Evolutionary conservation across 306 rosid genomes (phyloP).

Genomic region (Prunus padus): DNA sequence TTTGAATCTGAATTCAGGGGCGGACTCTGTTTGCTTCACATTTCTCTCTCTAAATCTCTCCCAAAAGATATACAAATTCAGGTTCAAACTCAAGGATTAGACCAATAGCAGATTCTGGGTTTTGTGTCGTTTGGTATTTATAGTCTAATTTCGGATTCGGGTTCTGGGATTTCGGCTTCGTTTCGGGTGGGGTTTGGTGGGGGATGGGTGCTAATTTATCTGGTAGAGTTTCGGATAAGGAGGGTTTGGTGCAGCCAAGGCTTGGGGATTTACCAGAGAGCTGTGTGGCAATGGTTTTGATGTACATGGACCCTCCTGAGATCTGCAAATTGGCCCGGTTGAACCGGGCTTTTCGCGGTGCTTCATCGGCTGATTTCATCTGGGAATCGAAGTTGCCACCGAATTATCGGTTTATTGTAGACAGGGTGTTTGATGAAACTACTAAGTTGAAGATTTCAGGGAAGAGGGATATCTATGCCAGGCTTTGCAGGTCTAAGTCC

Average conservation of each 20-base stretch:
- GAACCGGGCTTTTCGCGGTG: conserved; percentile 67
- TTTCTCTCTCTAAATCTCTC: conserved; percentile 48
- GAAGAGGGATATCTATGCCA: conserved; percentile 67
- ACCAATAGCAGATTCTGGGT: conserved; percentile 24
- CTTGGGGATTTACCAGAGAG: conserved; percentile 85
- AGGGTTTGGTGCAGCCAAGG: conserved; percentile 36
- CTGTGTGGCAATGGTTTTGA: conserved; percentile 69
- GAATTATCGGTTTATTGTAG: conserved; percentile 57
- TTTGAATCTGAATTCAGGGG: conserved; percentile 28
- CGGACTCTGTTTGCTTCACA: conserved; percentile 16
- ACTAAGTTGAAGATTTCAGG: conserved; percentile 28
- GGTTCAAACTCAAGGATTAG: conserved; percentile 54
- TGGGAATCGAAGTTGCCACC: conserved; percentile 87
- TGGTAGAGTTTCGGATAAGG: conserved; percentile 40
- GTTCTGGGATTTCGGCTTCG: conserved; percentile 1
- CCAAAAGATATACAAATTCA: conserved; percentile 52
- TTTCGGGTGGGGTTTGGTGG: not conserved
- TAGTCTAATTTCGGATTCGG: not conserved
- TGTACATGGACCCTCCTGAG: conserved; percentile 66
- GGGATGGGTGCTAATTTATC: conserved; percentile 68
- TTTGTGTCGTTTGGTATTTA: not conserved
- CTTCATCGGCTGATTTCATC: conserved; percentile 76
- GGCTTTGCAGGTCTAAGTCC: conserved; percentile 58
- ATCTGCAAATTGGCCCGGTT: conserved; percentile 68
- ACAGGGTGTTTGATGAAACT: conserved; percentile 43